Conservation (phyloP, 2,329 filamentous ascomycete genomes). For the Epichloe uncinata region DNA sequence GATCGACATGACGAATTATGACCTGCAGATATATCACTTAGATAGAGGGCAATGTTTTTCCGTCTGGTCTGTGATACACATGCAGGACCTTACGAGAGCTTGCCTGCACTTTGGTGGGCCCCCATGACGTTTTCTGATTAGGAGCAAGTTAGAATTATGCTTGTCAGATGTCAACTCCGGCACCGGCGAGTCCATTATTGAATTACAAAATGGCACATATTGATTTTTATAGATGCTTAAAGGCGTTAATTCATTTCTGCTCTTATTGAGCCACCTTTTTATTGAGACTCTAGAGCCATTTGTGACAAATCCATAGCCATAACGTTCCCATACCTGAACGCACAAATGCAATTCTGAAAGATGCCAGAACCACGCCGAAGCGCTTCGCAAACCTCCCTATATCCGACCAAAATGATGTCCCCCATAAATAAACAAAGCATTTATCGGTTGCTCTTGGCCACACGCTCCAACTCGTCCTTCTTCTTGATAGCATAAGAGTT, state of each 20-base stretch:
- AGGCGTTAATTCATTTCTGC: constrained; percentile 19
- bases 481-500: constrained; percentile 99
- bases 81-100: too few species aligned
- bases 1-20: background rate
- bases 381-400: constrained; percentile 20
- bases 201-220: background rate
- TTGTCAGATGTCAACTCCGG: background rate
- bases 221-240: background rate
- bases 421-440: constrained; percentile 23
- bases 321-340: constrained; percentile 33
- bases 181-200: background rate
- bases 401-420: constrained; percentile 5
- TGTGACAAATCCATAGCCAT: constrained; percentile 28
- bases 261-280: constrained; percentile 29
- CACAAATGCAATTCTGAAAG: constrained; percentile 34
- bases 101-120: too few species aligned
- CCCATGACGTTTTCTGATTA: too few species aligned
- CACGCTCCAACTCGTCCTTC: constrained; percentile 99
- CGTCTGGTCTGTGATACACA: background rate
- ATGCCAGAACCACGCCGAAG: constrained; percentile 32
- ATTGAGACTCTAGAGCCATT: constrained; percentile 30
- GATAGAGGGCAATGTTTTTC: background rate
- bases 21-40: background rate
- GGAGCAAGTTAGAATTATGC: too few species aligned
- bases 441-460: constrained; percentile 99